Base-by-base conservation (phyloP, 805 yeast species). In the Ascoidea asiatica region DNA sequence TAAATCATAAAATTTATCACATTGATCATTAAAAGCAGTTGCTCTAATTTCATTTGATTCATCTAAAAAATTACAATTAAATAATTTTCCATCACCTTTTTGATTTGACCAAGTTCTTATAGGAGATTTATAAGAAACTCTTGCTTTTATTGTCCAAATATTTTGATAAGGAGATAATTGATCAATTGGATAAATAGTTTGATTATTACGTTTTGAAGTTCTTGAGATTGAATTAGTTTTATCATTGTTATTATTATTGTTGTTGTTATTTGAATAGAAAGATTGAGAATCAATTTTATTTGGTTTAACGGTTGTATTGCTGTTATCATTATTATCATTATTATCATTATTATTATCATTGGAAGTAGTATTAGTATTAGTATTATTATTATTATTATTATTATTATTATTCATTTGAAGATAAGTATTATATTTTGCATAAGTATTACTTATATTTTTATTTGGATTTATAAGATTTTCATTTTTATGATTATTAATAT, bases 11-110 rank as follows among this genome's bases (percentile, higher is more conserved):
- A 75, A 82, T 57, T 76, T 78, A 48, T 84, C 95, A 11, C 90
- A 96, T 54, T 75, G 73, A 37, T 86, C 90, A 60, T 84, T 85
- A 63, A 92, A 92, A 1, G 92, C 96, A 2, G 97, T 88, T 8
- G 95, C 97, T 56, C 92, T 75, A 53, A 92, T 92, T 66, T 92
- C 97, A 55, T 92, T 95, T 5, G 96, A 83, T 59, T 92, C 95
- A 59, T 92, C 98, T 46, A 90, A 65, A 47, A 92, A 77, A 53
- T 87, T 86, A 23, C 87, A 85, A 54, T 81, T 83, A 67, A 92
- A 88, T 48, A 92, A 71, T 61, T 85, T 84, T 45, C 98, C 98
- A 50, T 81, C 86, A 46, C 96, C 95, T 54, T 79, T 74, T 49
- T 76, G 80, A 54, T 85, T 87, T 43, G 85, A 76, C 90, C 90